phyloP scores from a whole-genome alignment of 805 yeast species.

The Metschnikowia noctiluminum region DNA sequence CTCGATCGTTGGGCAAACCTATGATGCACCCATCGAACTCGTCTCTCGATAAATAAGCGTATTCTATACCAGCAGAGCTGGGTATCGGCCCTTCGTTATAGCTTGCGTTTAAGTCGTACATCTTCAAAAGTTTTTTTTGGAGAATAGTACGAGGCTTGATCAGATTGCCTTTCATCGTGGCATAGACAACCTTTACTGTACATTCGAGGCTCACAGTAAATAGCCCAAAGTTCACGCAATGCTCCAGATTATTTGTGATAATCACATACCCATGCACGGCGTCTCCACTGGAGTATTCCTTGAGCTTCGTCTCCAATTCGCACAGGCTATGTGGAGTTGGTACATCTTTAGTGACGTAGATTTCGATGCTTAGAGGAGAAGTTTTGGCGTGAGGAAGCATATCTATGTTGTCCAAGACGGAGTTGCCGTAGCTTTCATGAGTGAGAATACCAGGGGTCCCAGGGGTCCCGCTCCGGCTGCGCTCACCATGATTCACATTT shows the following conservation, averaged over 20 bases:
- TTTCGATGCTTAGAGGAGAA: constrained; percentile 47
- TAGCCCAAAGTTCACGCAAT: constrained; percentile 42
- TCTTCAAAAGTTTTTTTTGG: constrained; percentile 51
- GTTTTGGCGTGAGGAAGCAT: constrained; percentile 39
- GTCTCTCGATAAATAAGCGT: constrained; percentile 44
- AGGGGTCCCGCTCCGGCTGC: constrained; percentile 3
- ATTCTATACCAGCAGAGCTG: constrained; percentile 47
- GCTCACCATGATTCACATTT: background rate
- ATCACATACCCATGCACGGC: constrained; percentile 44
- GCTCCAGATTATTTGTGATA: constrained; percentile 44
- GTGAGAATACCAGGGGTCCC: constrained; percentile 5
- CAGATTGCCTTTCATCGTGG: constrained; percentile 22
- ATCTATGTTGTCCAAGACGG: constrained; percentile 51
- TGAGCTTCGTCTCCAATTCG: constrained; percentile 44
- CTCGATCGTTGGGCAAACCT: constrained; percentile 49
- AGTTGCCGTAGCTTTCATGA: constrained; percentile 35
- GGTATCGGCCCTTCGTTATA: constrained; percentile 49
- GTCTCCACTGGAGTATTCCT: constrained; percentile 42
- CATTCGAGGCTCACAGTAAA: constrained; percentile 34
- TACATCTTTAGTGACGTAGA: constrained; percentile 51
- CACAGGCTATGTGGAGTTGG: constrained; percentile 41
- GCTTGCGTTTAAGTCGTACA: constrained; percentile 61
- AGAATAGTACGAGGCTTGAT: constrained; percentile 28
- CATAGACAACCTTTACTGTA: constrained; percentile 29
- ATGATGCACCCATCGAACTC: constrained; percentile 42